Evolutionary conservation across 208 protist genomes (phyloP).

Genomic region (Trypanosoma cruzi): DNA sequence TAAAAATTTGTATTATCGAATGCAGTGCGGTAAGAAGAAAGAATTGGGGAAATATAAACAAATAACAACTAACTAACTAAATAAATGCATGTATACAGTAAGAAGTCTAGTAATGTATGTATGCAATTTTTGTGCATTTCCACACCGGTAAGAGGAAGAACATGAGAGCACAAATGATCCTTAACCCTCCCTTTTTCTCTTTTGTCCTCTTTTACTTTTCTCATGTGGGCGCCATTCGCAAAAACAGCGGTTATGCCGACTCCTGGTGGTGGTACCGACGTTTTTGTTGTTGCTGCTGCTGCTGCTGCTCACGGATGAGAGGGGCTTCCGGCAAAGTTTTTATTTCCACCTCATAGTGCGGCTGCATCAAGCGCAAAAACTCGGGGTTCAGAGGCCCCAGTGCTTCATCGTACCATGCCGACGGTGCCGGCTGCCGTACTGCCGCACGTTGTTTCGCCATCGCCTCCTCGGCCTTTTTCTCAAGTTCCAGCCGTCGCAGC

Average conservation of each 20-base stretch:
- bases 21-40: not conserved
- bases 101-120: not conserved
- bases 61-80: not conserved
- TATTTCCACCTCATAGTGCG: slow-evolving; percentile 71
- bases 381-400: slow-evolving; percentile 80
- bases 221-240: not conserved
- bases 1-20: not conserved
- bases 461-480: slow-evolving; percentile 50
- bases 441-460: slow-evolving; percentile 47
- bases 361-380: slow-evolving; percentile 80
- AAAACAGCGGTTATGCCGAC: slow-evolving; percentile 14
- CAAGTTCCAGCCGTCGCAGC: slow-evolving; percentile 74
- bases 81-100: too few relatives aligned
- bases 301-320: slow-evolving; percentile 16
- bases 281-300: not conserved
- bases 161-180: too few relatives aligned
- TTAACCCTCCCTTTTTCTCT: not conserved
- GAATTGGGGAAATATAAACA: not conserved
- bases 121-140: too few relatives aligned
- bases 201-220: not conserved
- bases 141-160: too few relatives aligned
- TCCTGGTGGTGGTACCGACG: not conserved
- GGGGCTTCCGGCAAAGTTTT: slow-evolving; percentile 64
- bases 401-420: slow-evolving; percentile 85
- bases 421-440: slow-evolving; percentile 38